Evolutionary conservation across 257 asterid species (phyloP), one percentile per base, ranked within the genome.

Genomic region (Salvia splendens): DNA sequence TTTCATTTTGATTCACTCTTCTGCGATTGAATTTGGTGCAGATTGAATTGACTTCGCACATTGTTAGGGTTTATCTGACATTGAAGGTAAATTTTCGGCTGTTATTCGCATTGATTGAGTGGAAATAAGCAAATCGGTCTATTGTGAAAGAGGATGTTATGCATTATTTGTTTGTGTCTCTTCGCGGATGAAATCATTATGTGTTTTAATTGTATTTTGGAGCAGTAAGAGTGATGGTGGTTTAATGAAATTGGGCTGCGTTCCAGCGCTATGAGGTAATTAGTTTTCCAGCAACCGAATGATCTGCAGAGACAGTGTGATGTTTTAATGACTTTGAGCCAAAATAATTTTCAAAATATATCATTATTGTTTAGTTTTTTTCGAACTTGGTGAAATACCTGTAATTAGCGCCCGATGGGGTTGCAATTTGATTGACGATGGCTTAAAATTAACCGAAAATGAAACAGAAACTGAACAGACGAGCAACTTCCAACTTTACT

Each of bases 11-110:
- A 41, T 73, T 56, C 45, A 55, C 69, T 46, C 33, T 36, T 49
- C 20, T 50, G 12, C 62, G 6, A 50, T 63, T 67, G 52, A 30
- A 51, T 63, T 64, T 75, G 73, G 33, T 81, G 87, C 95, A 92
- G 98, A 85, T 93, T 79, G 97, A 93, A 79, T 80, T 93, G 91
- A 84, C 83, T 71, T 88, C 99, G 59, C 99, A 90, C 79, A 88
- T 93, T 76, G 85, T 93, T 80, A 86, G 94, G 89, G 94, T 87
- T 71, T 87, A 82, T 67, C 64, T 88, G 81, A 88, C 95, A 36
- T 73, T 93, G 77, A 88, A 88, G 99, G 99, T 93, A 87, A 46
- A 53, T 4, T 35, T 56, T 53, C 43, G 12, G 10, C 61, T 33
- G 24, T 10, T 42, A 8, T 8, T 16, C 53, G 43, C 46, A 28